Percentiles rank a stretch among this genome's conserved stretches.
Evolutionary conservation across 139 green algal genomes (phyloP).

Genomic region (Picochlorum sp.): DNA sequence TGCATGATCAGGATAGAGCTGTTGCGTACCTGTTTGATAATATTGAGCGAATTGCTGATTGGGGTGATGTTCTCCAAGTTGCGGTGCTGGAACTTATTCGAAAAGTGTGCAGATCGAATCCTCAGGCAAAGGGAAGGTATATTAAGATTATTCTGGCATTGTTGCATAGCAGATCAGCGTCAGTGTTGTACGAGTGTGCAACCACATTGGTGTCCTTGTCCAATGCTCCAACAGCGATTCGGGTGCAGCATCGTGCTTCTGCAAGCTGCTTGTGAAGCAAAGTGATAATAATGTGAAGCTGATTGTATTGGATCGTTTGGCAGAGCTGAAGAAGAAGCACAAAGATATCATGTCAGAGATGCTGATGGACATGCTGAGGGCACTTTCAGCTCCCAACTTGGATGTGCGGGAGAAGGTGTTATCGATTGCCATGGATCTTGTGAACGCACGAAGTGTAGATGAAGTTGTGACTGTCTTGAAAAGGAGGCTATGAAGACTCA

Average conservation of each 20-base stretch:
- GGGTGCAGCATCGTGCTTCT: constrained; percentile 95
- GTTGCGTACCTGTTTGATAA: constrained; percentile 80
- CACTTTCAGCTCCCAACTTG: constrained; percentile 79
- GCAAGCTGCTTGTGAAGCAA: constrained; percentile 88
- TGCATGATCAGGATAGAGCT: constrained; percentile 69
- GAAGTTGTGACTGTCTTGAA: constrained; percentile 89
- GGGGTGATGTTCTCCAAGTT: constrained; percentile 95
- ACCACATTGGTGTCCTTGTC: constrained; percentile 81
- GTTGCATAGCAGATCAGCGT: constrained; percentile 67
- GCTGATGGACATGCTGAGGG: constrained; percentile 95
- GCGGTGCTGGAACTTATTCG: constrained; percentile 90
- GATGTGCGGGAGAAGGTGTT: constrained; percentile 94
- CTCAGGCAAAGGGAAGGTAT: constrained; percentile 88
- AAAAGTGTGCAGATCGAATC: constrained; percentile 81
- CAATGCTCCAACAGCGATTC: constrained; percentile 88
- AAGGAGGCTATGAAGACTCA: constrained; percentile 97
- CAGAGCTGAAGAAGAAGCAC: constrained; percentile 74
- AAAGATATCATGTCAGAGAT: constrained; percentile 79
- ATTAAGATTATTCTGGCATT: constrained; percentile 98
- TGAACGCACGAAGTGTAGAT: constrained; percentile 80
- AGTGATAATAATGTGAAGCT: constrained; percentile 99
- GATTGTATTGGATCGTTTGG: constrained; percentile 92
- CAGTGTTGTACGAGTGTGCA: constrained; percentile 95
- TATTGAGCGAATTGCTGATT: constrained; percentile 77
- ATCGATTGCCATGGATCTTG: constrained; percentile 90